Evolutionary conservation across 2,329 filamentous ascomycete genomes (phyloP), one percentile per base, ranked within the genome.

Genomic region (Ophiosphaerella korrae): DNA sequence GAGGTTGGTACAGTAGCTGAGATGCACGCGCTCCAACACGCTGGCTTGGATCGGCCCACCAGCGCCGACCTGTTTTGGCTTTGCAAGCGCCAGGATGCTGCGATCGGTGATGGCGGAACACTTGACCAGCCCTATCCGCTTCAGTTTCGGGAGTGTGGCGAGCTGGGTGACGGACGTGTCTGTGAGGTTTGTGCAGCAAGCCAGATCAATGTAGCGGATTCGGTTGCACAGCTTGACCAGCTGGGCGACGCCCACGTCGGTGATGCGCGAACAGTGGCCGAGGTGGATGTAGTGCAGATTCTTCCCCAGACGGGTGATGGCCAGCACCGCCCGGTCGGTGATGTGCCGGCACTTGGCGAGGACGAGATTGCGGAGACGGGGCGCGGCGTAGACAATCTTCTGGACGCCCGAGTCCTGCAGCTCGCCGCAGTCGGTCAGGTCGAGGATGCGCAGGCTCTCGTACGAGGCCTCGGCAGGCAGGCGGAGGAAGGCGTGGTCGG

Each of bases 271-370:
- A 74, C 94, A 99, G 73, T 99, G 94, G 8, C 94, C 94, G 2
- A 99, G 82, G 68, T 99, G 94, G 45, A 99, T 88, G 72, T 96
- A 97, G 74, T 99, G 94, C 47, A 99, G 78, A 65, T 97, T 99
- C 79, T 97, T 97, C 55, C 92, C 92, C 3, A 99, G 82, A 63
- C 85, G 88, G 49, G 92, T 88, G 57, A 99, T 97, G 48, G 92
- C 88, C 62, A 88, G 81, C 7, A 99, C 92, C 7, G 93, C 88
- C 40, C 84, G 83, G 75, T 99, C 93, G 1, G 94, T 97, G 66
- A 99, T 90, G 66, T 92, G 88, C 58, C 89, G 85, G 74, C 94
- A 99, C 76, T 99, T 99, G 58, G 92, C 91, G 13, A 99, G 82
- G 5, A 99, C 92, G 3, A 99, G 80, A 68, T 97, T 97, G 45